A percentile compares a stretch with the other conserved stretches of the same genome.
phyloP scores from a whole-genome alignment of 2,329 filamentous ascomycete species.

The Emydomyces testavorans region DNA sequence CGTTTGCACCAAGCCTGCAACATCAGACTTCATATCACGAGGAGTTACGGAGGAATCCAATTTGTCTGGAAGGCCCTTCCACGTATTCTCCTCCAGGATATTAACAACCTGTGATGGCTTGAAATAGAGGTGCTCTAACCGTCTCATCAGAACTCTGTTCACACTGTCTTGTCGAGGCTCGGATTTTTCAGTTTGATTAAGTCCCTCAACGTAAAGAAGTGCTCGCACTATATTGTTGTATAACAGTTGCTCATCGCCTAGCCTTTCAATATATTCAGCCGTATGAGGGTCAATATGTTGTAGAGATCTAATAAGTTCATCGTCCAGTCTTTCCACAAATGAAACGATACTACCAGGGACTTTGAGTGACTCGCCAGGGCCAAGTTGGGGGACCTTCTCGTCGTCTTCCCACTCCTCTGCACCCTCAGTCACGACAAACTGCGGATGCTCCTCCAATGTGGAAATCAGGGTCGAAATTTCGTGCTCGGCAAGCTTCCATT shows the following conservation, averaged over 20 bases:
- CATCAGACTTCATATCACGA: slow-evolving; percentile 55
- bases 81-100: slow-evolving; percentile 87
- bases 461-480: slow-evolving; percentile 69
- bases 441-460: slow-evolving; percentile 64
- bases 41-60: slow-evolving; percentile 74
- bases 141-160: slow-evolving; percentile 86
- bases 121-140: slow-evolving; percentile 97
- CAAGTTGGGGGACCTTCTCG: slow-evolving; percentile 73
- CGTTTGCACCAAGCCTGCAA: slow-evolving; percentile 61
- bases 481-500: slow-evolving; percentile 90
- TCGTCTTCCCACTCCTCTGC: slow-evolving; percentile 99
- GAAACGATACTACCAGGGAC: slow-evolving; percentile 92
- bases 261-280: slow-evolving; percentile 91
- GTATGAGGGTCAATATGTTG: slow-evolving; percentile 98
- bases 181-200: slow-evolving; percentile 53
- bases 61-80: slow-evolving; percentile 61
- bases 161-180: slow-evolving; percentile 72
- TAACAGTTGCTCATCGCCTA: slow-evolving; percentile 78
- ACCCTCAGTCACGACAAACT: slow-evolving; percentile 77
- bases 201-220: slow-evolving; percentile 74
- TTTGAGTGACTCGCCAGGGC: slow-evolving; percentile 65
- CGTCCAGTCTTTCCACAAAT: slow-evolving; percentile 86
- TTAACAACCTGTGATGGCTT: slow-evolving; percentile 90
- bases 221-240: slow-evolving; percentile 89
- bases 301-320: slow-evolving; percentile 92